These are phyloP conservation scores for Laburnicola sp. DNA, from an alignment of 2,329 filamentous ascomycete genomes.

Conservation along the genomic window DNA sequence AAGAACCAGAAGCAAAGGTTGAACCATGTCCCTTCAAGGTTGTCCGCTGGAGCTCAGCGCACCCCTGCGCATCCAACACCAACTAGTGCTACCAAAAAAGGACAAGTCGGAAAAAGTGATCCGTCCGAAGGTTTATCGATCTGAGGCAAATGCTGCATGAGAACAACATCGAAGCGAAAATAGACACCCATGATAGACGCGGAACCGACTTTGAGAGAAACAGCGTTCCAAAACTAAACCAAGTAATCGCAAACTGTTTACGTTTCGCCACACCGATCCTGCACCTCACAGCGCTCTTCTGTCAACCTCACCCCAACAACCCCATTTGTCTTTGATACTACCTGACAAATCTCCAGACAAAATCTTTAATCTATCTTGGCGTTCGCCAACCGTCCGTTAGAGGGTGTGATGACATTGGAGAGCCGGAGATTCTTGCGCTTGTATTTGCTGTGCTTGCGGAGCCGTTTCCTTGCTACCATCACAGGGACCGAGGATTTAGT, in stretches of 20 bases:
- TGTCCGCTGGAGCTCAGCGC: neutral
- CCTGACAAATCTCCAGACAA: conserved; percentile 41
- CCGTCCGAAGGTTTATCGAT: neutral
- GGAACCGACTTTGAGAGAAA: conserved; percentile 18
- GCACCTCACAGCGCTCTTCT: conserved; percentile 12
- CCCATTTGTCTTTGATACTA: conserved; percentile 26
- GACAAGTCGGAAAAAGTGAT: conserved; percentile 10
- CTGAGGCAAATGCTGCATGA: conserved; percentile 27
- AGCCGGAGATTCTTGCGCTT: conserved; percentile 71
- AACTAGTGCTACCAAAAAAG: conserved; percentile 10
- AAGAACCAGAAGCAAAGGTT: neutral
- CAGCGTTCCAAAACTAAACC: conserved; percentile 25
- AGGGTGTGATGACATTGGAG: conserved; percentile 79
- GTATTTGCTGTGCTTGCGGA: conserved; percentile 84
- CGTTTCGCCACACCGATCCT: conserved; percentile 36
- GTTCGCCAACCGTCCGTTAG: conserved; percentile 66
- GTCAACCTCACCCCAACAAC: conserved; percentile 10
- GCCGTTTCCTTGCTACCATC: conserved; percentile 92
- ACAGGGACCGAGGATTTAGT: conserved; percentile 96
- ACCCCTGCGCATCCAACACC: neutral
- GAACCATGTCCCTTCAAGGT: neutral
- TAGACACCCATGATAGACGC: conserved; percentile 15
- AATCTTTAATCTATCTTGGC: conserved; percentile 70
- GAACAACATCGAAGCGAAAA: conserved; percentile 12
- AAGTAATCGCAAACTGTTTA: conserved; percentile 36